phyloP scores from a whole-genome alignment of 2,329 filamentous ascomycete genomes.

The Periconia digitata region DNA sequence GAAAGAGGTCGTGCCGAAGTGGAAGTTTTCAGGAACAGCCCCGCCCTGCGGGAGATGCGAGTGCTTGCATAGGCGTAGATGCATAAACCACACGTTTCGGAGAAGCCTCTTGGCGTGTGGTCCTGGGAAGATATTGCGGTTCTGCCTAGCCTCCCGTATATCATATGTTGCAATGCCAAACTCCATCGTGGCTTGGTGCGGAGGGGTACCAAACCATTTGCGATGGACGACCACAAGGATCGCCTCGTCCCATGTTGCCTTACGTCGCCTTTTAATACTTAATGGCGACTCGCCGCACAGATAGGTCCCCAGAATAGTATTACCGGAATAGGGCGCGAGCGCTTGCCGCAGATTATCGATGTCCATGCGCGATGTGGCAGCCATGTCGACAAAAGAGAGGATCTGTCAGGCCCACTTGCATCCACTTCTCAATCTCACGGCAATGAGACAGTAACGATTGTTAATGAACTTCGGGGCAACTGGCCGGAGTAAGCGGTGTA shows the following conservation, averaged over 20 bases:
- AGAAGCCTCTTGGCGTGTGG: conserved; percentile 18
- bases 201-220: conserved; percentile 11
- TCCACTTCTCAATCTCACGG: too few species aligned
- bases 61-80: conserved; percentile 12
- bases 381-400: too few species aligned
- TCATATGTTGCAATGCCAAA: conserved; percentile 19
- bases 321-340: too few species aligned
- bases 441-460: too few species aligned
- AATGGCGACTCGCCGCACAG: conserved; percentile 1
- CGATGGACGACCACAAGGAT: conserved; percentile 16
- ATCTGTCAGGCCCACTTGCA: too few species aligned
- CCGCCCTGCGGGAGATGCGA: conserved; percentile 8
- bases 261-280: background rate
- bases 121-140: conserved; percentile 3
- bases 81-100: conserved; percentile 14
- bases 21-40: conserved; percentile 9
- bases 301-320: conserved; percentile 10
- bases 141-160: conserved; percentile 1
- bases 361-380: too few species aligned
- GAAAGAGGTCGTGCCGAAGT: conserved; percentile 18
- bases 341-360: too few species aligned
- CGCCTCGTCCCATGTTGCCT: conserved; percentile 3
- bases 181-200: conserved; percentile 14
- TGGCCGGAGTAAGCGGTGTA: too few species aligned
- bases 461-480: too few species aligned